phyloP scores from a whole-genome alignment of 2,329 filamentous ascomycete genomes.

The Colletotrichum sp. region DNA sequence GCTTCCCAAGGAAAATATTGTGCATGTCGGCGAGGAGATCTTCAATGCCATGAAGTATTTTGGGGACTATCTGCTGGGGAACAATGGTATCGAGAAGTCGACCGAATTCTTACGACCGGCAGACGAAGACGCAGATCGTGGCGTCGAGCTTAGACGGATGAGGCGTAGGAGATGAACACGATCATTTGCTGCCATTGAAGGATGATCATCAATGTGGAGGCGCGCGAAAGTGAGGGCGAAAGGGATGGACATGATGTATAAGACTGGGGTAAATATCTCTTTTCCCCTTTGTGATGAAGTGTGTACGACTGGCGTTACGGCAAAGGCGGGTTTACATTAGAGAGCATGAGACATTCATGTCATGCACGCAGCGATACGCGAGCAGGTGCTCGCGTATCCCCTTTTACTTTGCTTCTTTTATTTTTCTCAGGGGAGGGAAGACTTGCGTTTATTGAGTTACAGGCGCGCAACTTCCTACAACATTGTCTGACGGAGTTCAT shows the following conservation, averaged over 20 bases:
- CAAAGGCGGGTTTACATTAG: not conserved
- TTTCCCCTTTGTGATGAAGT: not conserved
- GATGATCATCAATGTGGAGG: not conserved
- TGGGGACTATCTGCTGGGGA: slow-evolving; percentile 77
- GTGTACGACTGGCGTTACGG: not conserved
- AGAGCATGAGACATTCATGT: not conserved
- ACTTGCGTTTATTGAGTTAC: not conserved
- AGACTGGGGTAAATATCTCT: not conserved
- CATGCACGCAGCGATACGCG: not conserved
- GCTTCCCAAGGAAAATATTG: slow-evolving; percentile 82
- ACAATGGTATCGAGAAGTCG: slow-evolving; percentile 65
- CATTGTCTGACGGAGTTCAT: not conserved
- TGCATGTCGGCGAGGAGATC: slow-evolving; percentile 88
- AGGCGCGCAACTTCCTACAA: not conserved
- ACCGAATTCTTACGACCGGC: not conserved
- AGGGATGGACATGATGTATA: not conserved
- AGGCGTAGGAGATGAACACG: slow-evolving; percentile 28
- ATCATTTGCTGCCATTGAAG: not conserved
- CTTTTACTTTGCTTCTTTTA: not conserved
- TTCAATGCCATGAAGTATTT: slow-evolving; percentile 84
- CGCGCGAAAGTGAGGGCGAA: not conserved
- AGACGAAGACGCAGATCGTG: not conserved
- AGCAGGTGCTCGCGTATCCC: not conserved
- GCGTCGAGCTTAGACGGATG: slow-evolving; percentile 34
- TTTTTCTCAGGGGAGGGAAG: not conserved